Evolutionary conservation across 225 moss, liverwort and hornwort genomes (phyloP).

Genomic region (Lunularia cruciata): DNA sequence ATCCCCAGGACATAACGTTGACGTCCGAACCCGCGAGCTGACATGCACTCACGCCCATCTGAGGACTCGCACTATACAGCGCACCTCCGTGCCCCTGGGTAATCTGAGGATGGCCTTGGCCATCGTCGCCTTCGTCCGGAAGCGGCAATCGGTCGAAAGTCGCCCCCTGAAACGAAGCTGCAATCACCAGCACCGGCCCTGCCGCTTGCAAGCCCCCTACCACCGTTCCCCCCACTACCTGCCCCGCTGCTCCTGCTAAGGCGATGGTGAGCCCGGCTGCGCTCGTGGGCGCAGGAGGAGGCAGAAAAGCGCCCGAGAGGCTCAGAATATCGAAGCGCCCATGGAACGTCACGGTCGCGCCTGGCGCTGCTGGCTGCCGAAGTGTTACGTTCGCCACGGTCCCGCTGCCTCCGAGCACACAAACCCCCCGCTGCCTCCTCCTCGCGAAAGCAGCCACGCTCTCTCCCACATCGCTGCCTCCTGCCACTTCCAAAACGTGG

Average conservation of each 20-base stretch:
- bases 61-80: constrained; percentile 44
- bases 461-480: constrained; percentile 85
- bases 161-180: constrained; percentile 75
- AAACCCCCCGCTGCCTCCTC: constrained; percentile 78
- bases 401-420: constrained; percentile 86
- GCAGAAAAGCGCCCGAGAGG: constrained; percentile 84
- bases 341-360: constrained; percentile 90
- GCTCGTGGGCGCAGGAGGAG: constrained; percentile 56
- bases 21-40: constrained; percentile 50
- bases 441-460: constrained; percentile 80
- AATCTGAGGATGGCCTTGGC: constrained; percentile 52
- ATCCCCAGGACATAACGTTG: constrained; percentile 44
- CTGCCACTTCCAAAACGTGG: constrained; percentile 84
- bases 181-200: constrained; percentile 83
- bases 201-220: constrained; percentile 86
- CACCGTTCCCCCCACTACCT: constrained; percentile 85
- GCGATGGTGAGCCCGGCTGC: constrained; percentile 74
- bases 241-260: constrained; percentile 73
- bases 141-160: constrained; percentile 90
- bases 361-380: constrained; percentile 76
- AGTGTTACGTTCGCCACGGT: constrained; percentile 89
- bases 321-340: constrained; percentile 97
- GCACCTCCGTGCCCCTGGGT: constrained; percentile 34
- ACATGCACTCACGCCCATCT: constrained; percentile 47
- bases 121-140: constrained; percentile 70